These are phyloP conservation scores for Mycena chlorophos DNA, from an alignment of 768 basidiomycete species.

Conservation along the genomic window DNA sequence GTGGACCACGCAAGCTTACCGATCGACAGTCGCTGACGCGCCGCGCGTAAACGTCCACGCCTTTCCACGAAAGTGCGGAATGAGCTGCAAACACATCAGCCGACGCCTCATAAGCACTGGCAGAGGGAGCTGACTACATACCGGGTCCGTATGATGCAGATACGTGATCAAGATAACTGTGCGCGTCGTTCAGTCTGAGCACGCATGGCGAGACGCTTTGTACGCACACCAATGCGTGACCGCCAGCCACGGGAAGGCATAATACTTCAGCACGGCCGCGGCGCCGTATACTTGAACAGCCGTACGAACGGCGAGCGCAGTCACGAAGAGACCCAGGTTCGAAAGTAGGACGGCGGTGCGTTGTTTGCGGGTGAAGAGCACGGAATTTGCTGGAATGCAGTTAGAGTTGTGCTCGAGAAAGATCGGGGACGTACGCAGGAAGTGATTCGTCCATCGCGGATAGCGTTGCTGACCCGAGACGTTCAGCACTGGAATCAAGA, in stretches of 20 bases:
- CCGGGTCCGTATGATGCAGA: background rate
- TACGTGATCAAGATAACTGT: background rate
- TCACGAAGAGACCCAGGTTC: conserved; percentile 36
- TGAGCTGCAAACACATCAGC: background rate
- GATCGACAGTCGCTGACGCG: background rate
- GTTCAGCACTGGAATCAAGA: conserved; percentile 32
- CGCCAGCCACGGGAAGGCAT: conserved; percentile 23
- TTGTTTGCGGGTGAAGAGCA: conserved; percentile 38
- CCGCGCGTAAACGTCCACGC: background rate
- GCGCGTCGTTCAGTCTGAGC: background rate
- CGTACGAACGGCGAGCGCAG: conserved; percentile 24
- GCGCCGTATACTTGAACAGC: conserved; percentile 30
- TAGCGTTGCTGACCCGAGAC: conserved; percentile 39
- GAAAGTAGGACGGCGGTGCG: conserved; percentile 37
- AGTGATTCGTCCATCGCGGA: conserved; percentile 44
- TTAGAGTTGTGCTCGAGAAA: background rate
- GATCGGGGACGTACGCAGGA: conserved; percentile 27
- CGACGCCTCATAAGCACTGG: background rate
- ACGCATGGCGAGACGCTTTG: background rate
- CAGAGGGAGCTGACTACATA: no score
- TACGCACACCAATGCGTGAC: conserved; percentile 21
- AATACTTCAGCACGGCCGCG: conserved; percentile 27
- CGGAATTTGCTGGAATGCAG: conserved; percentile 33
- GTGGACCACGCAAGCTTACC: background rate
- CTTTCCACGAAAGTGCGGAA: background rate